Percentiles rank a stretch among this genome's conserved stretches.
Evolutionary conservation across 495 filamentous ascomycete genomes (phyloP).

Genomic region (Aspergillus sclerotioniger): DNA sequence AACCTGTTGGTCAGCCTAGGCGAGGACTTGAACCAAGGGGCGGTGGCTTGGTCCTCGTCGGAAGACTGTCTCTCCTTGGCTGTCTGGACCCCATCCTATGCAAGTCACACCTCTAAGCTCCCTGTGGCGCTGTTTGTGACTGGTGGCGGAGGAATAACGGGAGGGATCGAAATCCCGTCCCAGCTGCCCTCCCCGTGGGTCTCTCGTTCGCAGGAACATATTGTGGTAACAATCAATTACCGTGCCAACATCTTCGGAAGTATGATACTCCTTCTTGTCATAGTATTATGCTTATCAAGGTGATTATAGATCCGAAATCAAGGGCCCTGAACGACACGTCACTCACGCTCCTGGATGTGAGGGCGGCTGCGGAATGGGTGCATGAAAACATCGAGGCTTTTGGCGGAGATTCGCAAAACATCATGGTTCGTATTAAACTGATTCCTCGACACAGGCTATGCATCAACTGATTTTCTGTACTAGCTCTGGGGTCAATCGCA

Average conservation of each 20-base stretch:
- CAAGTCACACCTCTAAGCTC: slow-evolving; percentile 8
- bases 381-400: slow-evolving; percentile 53
- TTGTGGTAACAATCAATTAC: slow-evolving; percentile 54
- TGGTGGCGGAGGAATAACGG: slow-evolving; percentile 16
- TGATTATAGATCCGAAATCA: slow-evolving; percentile 15
- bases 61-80: slow-evolving; percentile 23
- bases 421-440: slow-evolving; percentile 21
- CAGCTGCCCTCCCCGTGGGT: slow-evolving; percentile 47
- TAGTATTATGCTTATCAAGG: background rate
- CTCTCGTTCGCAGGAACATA: slow-evolving; percentile 45
- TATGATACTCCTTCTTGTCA: slow-evolving; percentile 29
- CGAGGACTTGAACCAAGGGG: slow-evolving; percentile 12
- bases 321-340: slow-evolving; percentile 32
- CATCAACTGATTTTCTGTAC: slow-evolving; percentile 1
- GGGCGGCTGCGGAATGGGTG: slow-evolving; percentile 57
- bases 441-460: background rate
- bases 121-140: slow-evolving; percentile 21
- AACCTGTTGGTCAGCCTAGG: slow-evolving; percentile 16
- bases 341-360: slow-evolving; percentile 57
- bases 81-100: slow-evolving; percentile 20
- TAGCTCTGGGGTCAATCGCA: slow-evolving; percentile 42
- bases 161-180: slow-evolving; percentile 43
- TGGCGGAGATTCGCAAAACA: slow-evolving; percentile 54
- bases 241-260: slow-evolving; percentile 25
- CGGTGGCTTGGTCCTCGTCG: slow-evolving; percentile 17